Conservation (phyloP, 2,329 filamentous ascomycete genomes). For the Sporothrix inflata region DNA sequence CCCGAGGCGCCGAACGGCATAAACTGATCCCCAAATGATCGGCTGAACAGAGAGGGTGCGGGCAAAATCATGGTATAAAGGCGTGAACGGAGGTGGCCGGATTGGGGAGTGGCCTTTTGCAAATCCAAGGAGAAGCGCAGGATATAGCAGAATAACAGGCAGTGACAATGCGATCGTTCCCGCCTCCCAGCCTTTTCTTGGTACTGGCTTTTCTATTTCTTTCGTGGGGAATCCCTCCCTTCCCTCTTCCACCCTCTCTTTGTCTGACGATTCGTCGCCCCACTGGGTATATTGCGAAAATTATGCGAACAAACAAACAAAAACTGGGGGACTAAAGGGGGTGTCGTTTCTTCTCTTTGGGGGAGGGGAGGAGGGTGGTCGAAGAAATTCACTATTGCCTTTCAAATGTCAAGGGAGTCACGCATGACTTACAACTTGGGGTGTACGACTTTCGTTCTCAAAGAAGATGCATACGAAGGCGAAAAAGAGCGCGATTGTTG, state of each 20-base stretch:
- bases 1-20: constrained; percentile 34
- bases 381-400: neutral
- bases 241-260: neutral
- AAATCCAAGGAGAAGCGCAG: constrained; percentile 1
- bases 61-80: constrained; percentile 9
- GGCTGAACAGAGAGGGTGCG: constrained; percentile 31
- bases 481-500: constrained; percentile 8
- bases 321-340: neutral
- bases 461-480: constrained; percentile 25
- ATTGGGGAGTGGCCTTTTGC: constrained; percentile 19
- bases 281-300: constrained; percentile 23
- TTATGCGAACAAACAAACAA: constrained; percentile 23
- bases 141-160: constrained; percentile 6
- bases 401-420: neutral
- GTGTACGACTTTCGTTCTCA: constrained; percentile 6
- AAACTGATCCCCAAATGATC: constrained; percentile 41
- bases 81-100: constrained; percentile 22
- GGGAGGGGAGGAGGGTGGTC: neutral
- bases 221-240: neutral
- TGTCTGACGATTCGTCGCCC: constrained; percentile 14
- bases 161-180: constrained; percentile 12
- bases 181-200: constrained; percentile 15
- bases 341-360: neutral
- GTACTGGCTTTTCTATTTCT: neutral
- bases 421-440: constrained; percentile 18